A percentile compares a stretch with the other conserved stretches of the same genome.
These are phyloP conservation scores for Citrullus mucosospermus DNA, from an alignment of 306 rosid genomes.

Conservation along the genomic window DNA sequence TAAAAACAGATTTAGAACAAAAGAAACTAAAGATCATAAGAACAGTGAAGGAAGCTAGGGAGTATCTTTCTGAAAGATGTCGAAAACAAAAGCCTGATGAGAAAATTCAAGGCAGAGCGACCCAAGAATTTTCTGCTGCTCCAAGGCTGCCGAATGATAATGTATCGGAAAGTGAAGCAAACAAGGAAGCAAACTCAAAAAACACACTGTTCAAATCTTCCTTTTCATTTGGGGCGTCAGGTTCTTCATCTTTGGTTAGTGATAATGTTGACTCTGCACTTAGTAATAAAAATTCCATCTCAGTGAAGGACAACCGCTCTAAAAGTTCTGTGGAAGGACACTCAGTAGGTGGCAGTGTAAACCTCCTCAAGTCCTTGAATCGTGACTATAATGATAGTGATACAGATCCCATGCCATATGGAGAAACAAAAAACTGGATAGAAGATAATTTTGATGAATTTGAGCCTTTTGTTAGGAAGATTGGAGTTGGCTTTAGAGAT, in stretches of 20 bases:
- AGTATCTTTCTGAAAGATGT: slow-evolving; percentile 47
- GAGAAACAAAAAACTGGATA: slow-evolving; percentile 51
- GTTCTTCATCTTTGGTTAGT: slow-evolving; percentile 20
- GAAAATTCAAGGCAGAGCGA: slow-evolving; percentile 13
- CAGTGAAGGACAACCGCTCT: slow-evolving; percentile 16
- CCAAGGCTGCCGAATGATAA: slow-evolving; percentile 21
- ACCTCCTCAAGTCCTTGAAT: slow-evolving; percentile 21
- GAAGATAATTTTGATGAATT: slow-evolving; percentile 63
- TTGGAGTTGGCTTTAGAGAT: slow-evolving; percentile 70
- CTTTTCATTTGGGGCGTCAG: slow-evolving; percentile 22
- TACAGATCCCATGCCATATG: slow-evolving; percentile 15
- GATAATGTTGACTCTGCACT: slow-evolving; percentile 22
- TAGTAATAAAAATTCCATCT: slow-evolving; percentile 24
- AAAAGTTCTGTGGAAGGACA: slow-evolving; percentile 14
- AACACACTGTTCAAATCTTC: slow-evolving; percentile 9
- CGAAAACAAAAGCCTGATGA: slow-evolving; percentile 24
- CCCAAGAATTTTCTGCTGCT: slow-evolving; percentile 18
- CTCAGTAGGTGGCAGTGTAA: slow-evolving; percentile 11
- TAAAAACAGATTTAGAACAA: slow-evolving; percentile 18
- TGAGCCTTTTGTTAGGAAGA: slow-evolving; percentile 59
- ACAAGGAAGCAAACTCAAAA: slow-evolving; percentile 14
- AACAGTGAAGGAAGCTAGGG: slow-evolving; percentile 81
- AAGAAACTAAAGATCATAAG: slow-evolving; percentile 51
- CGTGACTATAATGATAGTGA: slow-evolving; percentile 22
- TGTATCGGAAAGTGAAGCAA: slow-evolving; percentile 14